phyloP scores from a whole-genome alignment of 1,284 basidiomycete species.

The Leccinum subspadiceum region DNA sequence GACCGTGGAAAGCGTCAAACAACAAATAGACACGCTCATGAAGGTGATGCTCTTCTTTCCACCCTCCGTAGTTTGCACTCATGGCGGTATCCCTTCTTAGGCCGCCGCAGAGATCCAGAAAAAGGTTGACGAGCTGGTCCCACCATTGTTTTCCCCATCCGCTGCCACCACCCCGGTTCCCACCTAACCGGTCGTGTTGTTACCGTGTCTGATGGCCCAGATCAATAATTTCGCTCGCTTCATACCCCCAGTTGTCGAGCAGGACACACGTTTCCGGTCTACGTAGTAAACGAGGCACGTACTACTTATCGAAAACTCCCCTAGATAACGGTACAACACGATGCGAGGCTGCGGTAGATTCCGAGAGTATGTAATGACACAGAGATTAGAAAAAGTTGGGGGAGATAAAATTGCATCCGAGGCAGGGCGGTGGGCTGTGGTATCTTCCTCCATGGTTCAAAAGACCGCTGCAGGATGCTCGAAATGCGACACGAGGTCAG shows the following conservation, averaged over 20 bases:
- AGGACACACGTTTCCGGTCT: slow-evolving; percentile 5
- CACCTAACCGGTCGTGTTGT: slow-evolving; percentile 13
- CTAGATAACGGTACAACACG: slow-evolving; percentile 35
- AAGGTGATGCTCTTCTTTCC: slow-evolving; percentile 47
- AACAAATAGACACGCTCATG: slow-evolving; percentile 68
- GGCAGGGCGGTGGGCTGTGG: slow-evolving; percentile 16
- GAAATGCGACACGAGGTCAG: slow-evolving; percentile 10
- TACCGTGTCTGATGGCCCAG: neutral
- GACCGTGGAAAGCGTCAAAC: slow-evolving; percentile 72
- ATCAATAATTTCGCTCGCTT: slow-evolving; percentile 3
- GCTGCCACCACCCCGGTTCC: slow-evolving; percentile 24
- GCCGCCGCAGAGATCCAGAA: slow-evolving; percentile 68
- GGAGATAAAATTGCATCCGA: slow-evolving; percentile 20
- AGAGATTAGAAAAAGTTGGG: slow-evolving; percentile 17
- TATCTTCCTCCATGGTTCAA: slow-evolving; percentile 28
- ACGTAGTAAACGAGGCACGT: slow-evolving; percentile 8
- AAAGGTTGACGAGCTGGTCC: slow-evolving; percentile 68
- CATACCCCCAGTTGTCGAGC: slow-evolving; percentile 6
- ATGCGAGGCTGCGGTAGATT: slow-evolving; percentile 22
- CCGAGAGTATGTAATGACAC: slow-evolving; percentile 23
- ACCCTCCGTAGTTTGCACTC: slow-evolving; percentile 11
- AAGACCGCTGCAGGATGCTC: slow-evolving; percentile 14
- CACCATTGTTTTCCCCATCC: slow-evolving; percentile 36
- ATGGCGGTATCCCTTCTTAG: slow-evolving; percentile 36
- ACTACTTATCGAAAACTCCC: slow-evolving; percentile 16